Base-by-base conservation (phyloP, 768 basidiomycete genomes). In the Pulveroboletus frians region DNA sequence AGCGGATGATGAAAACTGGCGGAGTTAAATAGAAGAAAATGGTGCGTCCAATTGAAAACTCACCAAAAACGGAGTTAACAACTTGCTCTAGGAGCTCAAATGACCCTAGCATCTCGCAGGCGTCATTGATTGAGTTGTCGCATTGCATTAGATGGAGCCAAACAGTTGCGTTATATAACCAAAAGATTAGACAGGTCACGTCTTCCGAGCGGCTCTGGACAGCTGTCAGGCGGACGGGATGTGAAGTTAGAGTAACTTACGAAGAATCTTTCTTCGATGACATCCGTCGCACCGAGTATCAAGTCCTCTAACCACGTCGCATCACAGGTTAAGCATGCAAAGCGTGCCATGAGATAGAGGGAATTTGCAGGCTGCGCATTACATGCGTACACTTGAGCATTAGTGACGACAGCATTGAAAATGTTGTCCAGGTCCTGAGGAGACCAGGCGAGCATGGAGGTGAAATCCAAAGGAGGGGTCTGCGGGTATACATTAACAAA, bases 51-150 rank as follows among this genome's bases (percentile, higher is more conserved):
- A 38, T 18, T 17, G 41, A 47, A 17, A 4, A 55, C 72, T 54
- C 62, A 94, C 93, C 92, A 64, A 93, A 96, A 39, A 96, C 87
- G 31, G 94, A 93, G 66, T 95, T 93, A 48, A 96, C 79, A 20
- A 95, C 82, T 68, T 96, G 93, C 68, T 92, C 89, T 47, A 97
- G 80, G 58, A 95, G 78, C 43, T 83, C 80, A 50, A 94, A 85
- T 4, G 91, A 83, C 15, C 87, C 89, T 38, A 94, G 71, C 67
- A 88, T 77, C 57, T 93, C 88, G 60, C 91, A 94, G 3, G 84
- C 80, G 50, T 82, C 80, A 50, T 79, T 83, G 56, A 92, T 83
- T 15, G 85, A 79, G 47, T 80, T 78, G 65, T 92, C 90, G 61
- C 88, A 92, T 49, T 86, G 82, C 71, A 99, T 76, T 41, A 98